Conservation (phyloP, 225 moss, liverwort and hornwort genomes). For the Straminergon stramineum region DNA sequence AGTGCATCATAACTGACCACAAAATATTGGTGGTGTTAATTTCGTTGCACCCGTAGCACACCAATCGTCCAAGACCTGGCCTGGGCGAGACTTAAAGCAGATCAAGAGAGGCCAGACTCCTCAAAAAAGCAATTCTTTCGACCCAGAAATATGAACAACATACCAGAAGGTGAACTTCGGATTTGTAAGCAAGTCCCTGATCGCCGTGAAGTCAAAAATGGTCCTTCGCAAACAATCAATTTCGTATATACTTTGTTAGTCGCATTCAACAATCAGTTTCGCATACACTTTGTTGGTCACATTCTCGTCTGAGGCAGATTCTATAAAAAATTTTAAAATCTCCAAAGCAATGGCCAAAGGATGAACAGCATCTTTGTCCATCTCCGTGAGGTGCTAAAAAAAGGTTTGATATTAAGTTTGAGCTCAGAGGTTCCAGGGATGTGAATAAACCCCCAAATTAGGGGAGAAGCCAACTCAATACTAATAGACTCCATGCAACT, state of each 20-base stretch:
- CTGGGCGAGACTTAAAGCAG: not conserved
- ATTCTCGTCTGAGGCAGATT: not conserved
- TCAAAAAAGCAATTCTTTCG: not conserved
- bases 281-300: not conserved
- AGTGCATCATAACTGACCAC: slow-evolving; percentile 67
- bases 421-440: not conserved
- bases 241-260: not conserved
- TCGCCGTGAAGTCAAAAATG: slow-evolving; percentile 69
- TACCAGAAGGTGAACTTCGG: slow-evolving; percentile 76
- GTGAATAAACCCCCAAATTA: not conserved
- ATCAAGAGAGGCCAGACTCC: not conserved
- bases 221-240: slow-evolving; percentile 9
- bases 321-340: not conserved
- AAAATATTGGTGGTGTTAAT: not conserved
- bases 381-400: not conserved
- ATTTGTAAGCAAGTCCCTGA: slow-evolving; percentile 41
- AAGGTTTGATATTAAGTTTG: not conserved
- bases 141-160: not conserved
- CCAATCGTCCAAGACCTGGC: not conserved
- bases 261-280: not conserved
- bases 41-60: not conserved
- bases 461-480: not conserved
- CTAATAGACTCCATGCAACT: not conserved
- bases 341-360: not conserved
- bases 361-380: not conserved